Base-by-base conservation (phyloP, 176 grass and related monocot species). In the Cenchrus americanus region DNA sequence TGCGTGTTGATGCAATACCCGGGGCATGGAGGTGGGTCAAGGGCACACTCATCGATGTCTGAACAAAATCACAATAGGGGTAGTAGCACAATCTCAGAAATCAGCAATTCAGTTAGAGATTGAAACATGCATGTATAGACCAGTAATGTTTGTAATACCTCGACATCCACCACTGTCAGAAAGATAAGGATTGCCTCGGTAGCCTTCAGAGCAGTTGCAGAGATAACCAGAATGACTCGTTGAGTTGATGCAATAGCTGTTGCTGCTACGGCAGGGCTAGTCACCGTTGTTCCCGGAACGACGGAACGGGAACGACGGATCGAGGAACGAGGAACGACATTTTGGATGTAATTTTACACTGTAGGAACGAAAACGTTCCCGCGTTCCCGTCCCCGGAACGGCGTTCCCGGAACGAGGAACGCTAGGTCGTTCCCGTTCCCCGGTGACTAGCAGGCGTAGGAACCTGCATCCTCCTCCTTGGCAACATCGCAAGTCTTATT, bases 401-500 rank as follows among this genome's bases (percentile, higher is more conserved):
- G n/a, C n/a, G n/a, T n/a, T n/a, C n/a, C n/a, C n/a, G n/a, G n/a
- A n/a, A n/a, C n/a, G n/a, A n/a, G n/a, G n/a, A n/a, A n/a, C n/a
- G n/a, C n/a, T n/a, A n/a, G n/a, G n/a, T n/a, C n/a, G n/a, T n/a
- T n/a, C n/a, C n/a, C n/a, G n/a, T n/a, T n/a, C n/a, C n/a, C n/a
- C n/a, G n/a, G n/a, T n/a, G n/a, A n/a, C n/a, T n/a, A n/a, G n/a
- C n/a, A 90, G 8, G 82, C 63, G 5, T 70, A 82, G 0, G 71
- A 82, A 53, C 6, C 62, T 54, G 15, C 4, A 12, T 67, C 55
- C 18, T 40, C 77, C 18, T 40, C 72, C 26, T 7, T 62, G 5
- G 63, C 71, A 5, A 12, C 15, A 1, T 90, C 70, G 2, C 88
- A 86, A 0, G 83, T 78, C 71, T 72, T 11, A 1, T 90, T 78